phyloP scores from a whole-genome alignment of 495 filamentous ascomycete genomes.

The Aspergillus affinis region DNA sequence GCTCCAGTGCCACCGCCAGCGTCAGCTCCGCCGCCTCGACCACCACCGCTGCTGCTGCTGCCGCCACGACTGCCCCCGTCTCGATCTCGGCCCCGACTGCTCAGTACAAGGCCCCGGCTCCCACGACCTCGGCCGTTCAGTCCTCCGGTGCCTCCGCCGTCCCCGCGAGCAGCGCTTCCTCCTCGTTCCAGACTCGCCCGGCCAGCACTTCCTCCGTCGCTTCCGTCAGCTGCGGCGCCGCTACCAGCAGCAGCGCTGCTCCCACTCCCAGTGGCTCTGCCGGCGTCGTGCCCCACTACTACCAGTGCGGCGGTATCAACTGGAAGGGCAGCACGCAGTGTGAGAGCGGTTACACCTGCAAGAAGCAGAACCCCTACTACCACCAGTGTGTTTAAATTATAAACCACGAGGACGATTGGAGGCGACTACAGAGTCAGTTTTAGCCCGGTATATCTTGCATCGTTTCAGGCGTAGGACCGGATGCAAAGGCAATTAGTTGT shows the following conservation, averaged over 20 bases:
- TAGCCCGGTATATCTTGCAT: background rate
- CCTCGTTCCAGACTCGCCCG: background rate
- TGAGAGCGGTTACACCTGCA: conserved; percentile 44
- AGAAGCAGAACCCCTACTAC: conserved; percentile 48
- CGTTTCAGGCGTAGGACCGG: background rate
- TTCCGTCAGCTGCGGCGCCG: conserved; percentile 1
- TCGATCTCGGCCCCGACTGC: background rate
- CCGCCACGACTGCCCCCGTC: background rate
- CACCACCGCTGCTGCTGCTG: background rate
- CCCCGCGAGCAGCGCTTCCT: background rate
- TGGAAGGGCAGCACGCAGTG: conserved; percentile 51
- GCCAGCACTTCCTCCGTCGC: background rate
- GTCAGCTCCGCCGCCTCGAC: background rate
- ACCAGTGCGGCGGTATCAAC: conserved; percentile 54
- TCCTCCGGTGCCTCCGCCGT: conserved; percentile 4
- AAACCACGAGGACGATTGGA: background rate
- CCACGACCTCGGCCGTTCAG: conserved; percentile 16
- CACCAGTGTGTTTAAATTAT: conserved; percentile 47
- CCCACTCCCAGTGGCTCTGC: conserved; percentile 9
- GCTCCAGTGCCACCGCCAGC: conserved; percentile 1
- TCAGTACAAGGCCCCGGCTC: background rate
- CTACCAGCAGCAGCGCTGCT: conserved; percentile 20
- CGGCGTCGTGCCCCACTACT: conserved; percentile 30
- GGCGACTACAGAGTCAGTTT: background rate
- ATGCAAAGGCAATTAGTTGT: background rate